Conservation (phyloP, 306 rosid species). For the Inga leiocalycina region DNA sequence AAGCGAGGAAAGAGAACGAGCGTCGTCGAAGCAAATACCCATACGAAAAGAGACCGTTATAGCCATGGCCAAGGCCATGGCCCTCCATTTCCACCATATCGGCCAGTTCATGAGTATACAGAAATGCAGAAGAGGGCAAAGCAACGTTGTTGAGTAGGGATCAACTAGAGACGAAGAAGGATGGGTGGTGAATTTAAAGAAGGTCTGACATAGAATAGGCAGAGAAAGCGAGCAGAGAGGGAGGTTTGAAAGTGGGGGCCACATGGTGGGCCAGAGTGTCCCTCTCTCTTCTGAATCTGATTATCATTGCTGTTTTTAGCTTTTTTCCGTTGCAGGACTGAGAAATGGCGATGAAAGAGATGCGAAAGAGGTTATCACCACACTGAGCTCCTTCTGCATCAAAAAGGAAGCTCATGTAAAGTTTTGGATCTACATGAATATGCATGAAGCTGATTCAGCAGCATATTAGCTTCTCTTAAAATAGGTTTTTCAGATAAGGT, state of each 20-base stretch:
- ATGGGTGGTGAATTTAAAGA: constrained; percentile 27
- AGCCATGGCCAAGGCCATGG: constrained; percentile 28
- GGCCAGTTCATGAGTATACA: constrained; percentile 36
- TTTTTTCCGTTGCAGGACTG: constrained; percentile 58
- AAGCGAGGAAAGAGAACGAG: constrained; percentile 35
- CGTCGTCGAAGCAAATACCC: constrained; percentile 26
- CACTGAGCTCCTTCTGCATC: constrained; percentile 36
- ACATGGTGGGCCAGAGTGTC: constrained; percentile 38
- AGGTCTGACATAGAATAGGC: not conserved
- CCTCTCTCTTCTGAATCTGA: constrained; percentile 19
- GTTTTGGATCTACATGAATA: constrained; percentile 1
- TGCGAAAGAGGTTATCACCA: constrained; percentile 47
- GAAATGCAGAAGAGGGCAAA: not conserved
- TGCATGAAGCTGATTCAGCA: constrained; percentile 39
- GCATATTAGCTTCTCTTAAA: not conserved
- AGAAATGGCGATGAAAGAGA: constrained; percentile 62
- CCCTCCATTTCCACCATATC: constrained; percentile 29
- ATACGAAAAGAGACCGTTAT: constrained; percentile 35
- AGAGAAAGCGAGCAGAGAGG: not conserved
- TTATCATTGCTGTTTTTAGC: constrained; percentile 53
- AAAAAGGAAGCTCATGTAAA: constrained; percentile 25
- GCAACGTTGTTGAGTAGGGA: not conserved
- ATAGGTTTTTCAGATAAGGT: not conserved
- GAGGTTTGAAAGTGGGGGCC: constrained; percentile 34
- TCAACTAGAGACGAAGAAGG: not conserved